Evolutionary conservation across 805 yeast genomes (phyloP), one percentile per base, ranked within the genome.

Genomic region (Saccharomycopsis malanga): DNA sequence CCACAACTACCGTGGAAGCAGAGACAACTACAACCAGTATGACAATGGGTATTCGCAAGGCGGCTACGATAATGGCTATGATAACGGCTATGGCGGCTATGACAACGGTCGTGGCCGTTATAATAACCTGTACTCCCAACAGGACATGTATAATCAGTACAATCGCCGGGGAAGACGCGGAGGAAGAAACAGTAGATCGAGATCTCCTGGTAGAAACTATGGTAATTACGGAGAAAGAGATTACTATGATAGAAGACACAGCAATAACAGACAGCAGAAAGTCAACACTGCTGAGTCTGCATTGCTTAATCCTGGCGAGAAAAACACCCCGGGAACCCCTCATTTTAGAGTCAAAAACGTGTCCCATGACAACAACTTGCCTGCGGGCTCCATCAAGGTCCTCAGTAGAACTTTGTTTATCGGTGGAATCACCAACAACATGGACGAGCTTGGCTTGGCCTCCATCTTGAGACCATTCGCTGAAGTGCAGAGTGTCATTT

Each of bases 401-500:
- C 74, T 76, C 56, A 83, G 95, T 45, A 80, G 98, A 67, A 93
- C 98, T 0, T 68, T 93, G 50, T 93, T 93, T 59, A 81, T 93
- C 51, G 98, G 98, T 42, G 97, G 97, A 60, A 87, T 93, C 34
- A 94, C 95, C 14, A 77, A 76, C 48, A 68, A 74, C 51, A 88
- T 87, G 89, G 81, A 76, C 55, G 95, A 89, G 58, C 67, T 71
- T 47, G 83, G 81, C 48, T 70, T 93, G 30, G 75, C 83, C 2
- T 70, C 76, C 17, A 77, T 81, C 18, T 71, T 93, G 56, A 79
- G 83, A 62, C 95, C 95, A 9, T 84, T 72, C 59, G 96, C 95
- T 12, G 93, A 84, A 58, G 95, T 91, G 17, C 98, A 93, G 67
- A 81, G 94, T 54, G 83, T 87, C 22, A 86, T 91, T 46, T 69